Evolutionary conservation across 495 filamentous ascomycete genomes (phyloP).

Genomic region (Lasiosphaeris hirsuta): DNA sequence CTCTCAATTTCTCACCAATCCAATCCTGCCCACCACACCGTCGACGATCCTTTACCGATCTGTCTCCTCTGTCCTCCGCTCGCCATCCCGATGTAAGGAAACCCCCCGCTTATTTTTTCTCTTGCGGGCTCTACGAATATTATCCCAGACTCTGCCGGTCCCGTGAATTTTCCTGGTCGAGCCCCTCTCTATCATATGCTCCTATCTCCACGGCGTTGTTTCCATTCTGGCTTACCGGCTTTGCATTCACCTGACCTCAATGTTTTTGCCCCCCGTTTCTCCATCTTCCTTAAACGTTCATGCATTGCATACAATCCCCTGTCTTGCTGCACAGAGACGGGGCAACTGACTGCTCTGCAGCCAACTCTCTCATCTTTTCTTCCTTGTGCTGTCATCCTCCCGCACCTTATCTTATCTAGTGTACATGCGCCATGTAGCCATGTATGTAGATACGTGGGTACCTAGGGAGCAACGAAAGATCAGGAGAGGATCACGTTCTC

Average conservation of each 20-base stretch:
- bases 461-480: no score
- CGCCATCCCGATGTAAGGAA: constrained; percentile 7
- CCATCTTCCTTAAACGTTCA: neutral
- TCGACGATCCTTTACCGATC: constrained; percentile 1
- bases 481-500: no score
- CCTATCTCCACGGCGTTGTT: neutral
- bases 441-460: no score
- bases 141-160: neutral
- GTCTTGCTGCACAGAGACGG: neutral
- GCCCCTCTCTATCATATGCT: no score
- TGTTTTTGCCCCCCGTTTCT: neutral
- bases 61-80: neutral
- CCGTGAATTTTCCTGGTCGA: neutral
- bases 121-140: neutral
- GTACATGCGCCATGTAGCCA: no score
- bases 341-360: neutral
- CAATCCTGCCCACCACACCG: neutral
- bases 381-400: neutral
- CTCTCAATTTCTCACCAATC: neutral
- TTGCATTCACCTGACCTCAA: neutral
- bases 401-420: no score
- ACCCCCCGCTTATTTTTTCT: neutral
- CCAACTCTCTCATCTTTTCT: neutral
- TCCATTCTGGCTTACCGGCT: neutral
- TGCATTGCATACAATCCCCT: neutral